phyloP scores from a whole-genome alignment of 2,329 filamentous ascomycete species.

The Fusarium sp. region DNA sequence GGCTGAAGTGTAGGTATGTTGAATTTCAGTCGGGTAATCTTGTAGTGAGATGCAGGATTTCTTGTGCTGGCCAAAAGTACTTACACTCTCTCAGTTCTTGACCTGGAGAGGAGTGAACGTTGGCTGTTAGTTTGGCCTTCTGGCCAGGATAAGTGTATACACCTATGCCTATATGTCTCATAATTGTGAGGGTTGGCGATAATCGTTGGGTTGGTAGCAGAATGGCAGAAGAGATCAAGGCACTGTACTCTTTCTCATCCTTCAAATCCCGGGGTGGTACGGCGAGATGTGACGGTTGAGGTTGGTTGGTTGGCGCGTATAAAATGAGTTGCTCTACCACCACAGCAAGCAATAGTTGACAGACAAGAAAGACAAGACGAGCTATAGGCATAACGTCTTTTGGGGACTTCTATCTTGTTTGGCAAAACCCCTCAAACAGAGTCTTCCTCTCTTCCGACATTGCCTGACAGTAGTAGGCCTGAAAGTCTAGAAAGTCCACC shows the following conservation, averaged over 20 bases:
- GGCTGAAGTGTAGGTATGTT: neutral
- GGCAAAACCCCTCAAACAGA: neutral
- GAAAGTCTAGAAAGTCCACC: neutral
- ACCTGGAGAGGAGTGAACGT: neutral
- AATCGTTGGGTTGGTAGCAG: neutral
- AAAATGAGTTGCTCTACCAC: neutral
- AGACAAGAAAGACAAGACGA: neutral
- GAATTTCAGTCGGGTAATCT: neutral
- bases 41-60: neutral
- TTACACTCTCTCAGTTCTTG: neutral
- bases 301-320: neutral
- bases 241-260: neutral
- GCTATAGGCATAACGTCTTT: neutral
- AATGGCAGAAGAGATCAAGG: neutral
- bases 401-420: neutral
- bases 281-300: neutral
- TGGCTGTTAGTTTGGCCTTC: neutral
- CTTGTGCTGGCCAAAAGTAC: neutral
- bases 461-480: neutral
- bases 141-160: neutral
- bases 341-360: neutral
- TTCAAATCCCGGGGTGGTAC: neutral
- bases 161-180: neutral
- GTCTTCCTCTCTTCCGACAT: neutral
- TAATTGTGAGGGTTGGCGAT: slow-evolving; percentile 8